phyloP scores from a whole-genome alignment of 805 yeast species.

The Zygosaccharomyces gambellarensis region DNA sequence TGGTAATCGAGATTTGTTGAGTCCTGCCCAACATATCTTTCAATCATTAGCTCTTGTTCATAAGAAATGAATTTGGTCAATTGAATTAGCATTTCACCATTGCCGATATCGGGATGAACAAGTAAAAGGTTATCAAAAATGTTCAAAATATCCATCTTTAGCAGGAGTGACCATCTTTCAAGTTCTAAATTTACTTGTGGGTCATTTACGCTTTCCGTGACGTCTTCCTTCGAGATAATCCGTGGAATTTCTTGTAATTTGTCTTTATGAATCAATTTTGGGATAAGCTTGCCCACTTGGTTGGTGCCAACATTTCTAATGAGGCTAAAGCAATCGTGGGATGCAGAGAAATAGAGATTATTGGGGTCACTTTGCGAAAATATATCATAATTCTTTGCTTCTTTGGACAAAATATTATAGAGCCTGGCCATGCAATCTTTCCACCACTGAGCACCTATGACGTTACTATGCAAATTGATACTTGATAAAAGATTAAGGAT shows the following conservation, averaged over 20 bases:
- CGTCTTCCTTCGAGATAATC: slow-evolving; percentile 28
- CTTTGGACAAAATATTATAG: slow-evolving; percentile 22
- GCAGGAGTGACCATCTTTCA: slow-evolving; percentile 23
- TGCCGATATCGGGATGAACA: slow-evolving; percentile 18
- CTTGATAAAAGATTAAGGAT: slow-evolving; percentile 44
- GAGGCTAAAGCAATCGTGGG: slow-evolving; percentile 23
- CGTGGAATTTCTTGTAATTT: slow-evolving; percentile 23
- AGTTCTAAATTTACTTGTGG: slow-evolving; percentile 13
- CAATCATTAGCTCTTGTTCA: slow-evolving; percentile 33
- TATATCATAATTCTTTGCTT: slow-evolving; percentile 13
- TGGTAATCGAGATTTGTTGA: slow-evolving; percentile 17
- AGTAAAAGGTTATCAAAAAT: slow-evolving; percentile 43
- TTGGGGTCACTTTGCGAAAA: slow-evolving; percentile 6
- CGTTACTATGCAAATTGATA: slow-evolving; percentile 9
- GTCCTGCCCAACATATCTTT: slow-evolving; percentile 23
- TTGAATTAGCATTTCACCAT: slow-evolving; percentile 24
- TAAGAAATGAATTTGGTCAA: slow-evolving; percentile 30
- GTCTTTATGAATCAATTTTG: slow-evolving; percentile 19
- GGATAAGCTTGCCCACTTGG: slow-evolving; percentile 19
- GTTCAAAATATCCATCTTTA: slow-evolving; percentile 44
- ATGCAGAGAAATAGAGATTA: slow-evolving; percentile 12
- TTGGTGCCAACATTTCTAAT: slow-evolving; percentile 30
- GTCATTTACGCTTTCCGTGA: slow-evolving; percentile 2
- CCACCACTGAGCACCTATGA: slow-evolving; percentile 26
- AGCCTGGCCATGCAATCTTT: slow-evolving; percentile 22